Percentiles rank a stretch among this genome's conserved stretches.
Evolutionary conservation across 352 stramenopile species (phyloP).

Genomic region (Phytophthora palmivora): DNA sequence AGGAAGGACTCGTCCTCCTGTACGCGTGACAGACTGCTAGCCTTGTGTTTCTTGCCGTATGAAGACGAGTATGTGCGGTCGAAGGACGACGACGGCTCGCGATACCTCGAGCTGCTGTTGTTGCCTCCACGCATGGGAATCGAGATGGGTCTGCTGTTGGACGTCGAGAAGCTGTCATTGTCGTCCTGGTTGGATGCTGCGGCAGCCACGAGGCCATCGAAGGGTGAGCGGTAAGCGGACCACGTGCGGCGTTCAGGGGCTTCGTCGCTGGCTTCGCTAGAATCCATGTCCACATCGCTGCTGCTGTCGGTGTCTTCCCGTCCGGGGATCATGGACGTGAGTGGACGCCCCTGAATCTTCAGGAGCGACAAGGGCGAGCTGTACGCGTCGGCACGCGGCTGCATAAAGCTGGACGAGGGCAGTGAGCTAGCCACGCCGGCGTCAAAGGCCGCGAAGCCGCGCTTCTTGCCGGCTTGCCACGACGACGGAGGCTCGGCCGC

Average conservation of each 20-base stretch:
- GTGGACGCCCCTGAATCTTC: conserved; percentile 65
- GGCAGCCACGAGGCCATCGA: conserved; percentile 75
- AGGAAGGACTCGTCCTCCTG: conserved; percentile 64
- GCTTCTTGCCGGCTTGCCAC: conserved; percentile 68
- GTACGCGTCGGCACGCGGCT: conserved; percentile 24
- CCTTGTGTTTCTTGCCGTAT: conserved; percentile 55
- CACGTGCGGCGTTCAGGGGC: conserved; percentile 45
- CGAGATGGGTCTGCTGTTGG: conserved; percentile 62
- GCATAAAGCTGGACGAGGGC: conserved; percentile 59
- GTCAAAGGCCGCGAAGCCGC: conserved; percentile 53
- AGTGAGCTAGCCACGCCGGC: conserved; percentile 53
- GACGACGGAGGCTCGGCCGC: conserved; percentile 48
- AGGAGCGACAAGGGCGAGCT: conserved; percentile 49
- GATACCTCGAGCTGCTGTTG: conserved; percentile 37
- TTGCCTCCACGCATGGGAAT: conserved; percentile 55
- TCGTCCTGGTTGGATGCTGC: conserved; percentile 58
- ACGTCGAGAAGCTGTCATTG: conserved; percentile 48
- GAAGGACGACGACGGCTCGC: conserved; percentile 36
- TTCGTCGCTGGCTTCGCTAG: conserved; percentile 56
- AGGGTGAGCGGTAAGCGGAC: conserved; percentile 60
- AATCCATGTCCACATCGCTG: conserved; percentile 65
- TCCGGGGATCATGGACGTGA: conserved; percentile 79
- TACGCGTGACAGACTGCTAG: conserved; percentile 62
- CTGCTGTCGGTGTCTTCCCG: conserved; percentile 44
- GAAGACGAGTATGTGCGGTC: conserved; percentile 38